These are phyloP conservation scores for Sideroxylon spinosum DNA, from an alignment of 179 eudicot species.

Conservation along the genomic window DNA sequence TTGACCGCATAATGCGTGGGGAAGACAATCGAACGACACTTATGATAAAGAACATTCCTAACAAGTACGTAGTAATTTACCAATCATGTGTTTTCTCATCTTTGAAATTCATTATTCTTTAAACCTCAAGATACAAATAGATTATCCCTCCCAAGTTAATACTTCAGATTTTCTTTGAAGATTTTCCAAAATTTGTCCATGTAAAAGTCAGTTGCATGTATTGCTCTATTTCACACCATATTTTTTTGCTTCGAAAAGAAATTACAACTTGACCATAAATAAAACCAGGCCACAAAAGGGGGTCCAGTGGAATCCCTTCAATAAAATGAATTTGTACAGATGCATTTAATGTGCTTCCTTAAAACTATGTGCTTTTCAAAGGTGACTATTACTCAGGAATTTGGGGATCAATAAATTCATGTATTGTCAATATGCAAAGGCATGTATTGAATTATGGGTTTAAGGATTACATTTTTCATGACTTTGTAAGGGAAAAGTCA, in stretches of 20 bases:
- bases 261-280: not conserved
- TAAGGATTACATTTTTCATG: too few relatives aligned
- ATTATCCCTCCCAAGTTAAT: not conserved
- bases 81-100: not conserved
- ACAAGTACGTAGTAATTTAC: conserved; percentile 53
- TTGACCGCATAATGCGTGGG: conserved; percentile 64
- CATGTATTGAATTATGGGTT: too few relatives aligned
- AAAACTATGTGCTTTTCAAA: too few relatives aligned
- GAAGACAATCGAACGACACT: conserved; percentile 79
- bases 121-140: not conserved
- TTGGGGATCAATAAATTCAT: too few relatives aligned
- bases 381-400: too few relatives aligned
- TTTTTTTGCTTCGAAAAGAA: not conserved
- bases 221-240: not conserved
- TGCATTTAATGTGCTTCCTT: too few relatives aligned
- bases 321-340: too few relatives aligned
- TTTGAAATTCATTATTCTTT: not conserved
- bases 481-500: too few relatives aligned
- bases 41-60: conserved; percentile 89
- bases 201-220: not conserved
- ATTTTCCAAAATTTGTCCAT: not conserved
- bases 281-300: not conserved
- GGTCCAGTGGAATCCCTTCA: too few relatives aligned
- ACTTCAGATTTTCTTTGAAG: not conserved
- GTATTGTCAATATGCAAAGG: too few relatives aligned